Base-by-base conservation (phyloP, 2,329 filamentous ascomycete species). In the Colletotrichum lini region DNA sequence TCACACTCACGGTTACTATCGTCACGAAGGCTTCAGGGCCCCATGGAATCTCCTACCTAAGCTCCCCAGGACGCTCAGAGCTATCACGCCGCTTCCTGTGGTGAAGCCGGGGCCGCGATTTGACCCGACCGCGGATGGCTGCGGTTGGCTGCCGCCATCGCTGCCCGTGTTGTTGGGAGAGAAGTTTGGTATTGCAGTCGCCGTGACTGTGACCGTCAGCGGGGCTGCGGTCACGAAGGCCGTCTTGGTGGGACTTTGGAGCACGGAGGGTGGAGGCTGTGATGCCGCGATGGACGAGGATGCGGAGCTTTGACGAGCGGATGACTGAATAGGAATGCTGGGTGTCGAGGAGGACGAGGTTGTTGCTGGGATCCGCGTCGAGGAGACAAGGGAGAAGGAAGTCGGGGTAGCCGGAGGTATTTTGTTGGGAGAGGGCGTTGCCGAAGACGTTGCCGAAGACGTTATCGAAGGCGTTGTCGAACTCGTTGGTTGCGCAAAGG, bases 41-140 rank as follows among this genome's bases (percentile, higher is more conserved):
- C 3, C 21, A 2, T 4, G 8, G 18, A 4, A n/a, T 7, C 5
- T 53, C 40, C 18, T 47, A 54, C 64, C 64, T 38, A 67, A 44
- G 40, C 64, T 47, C 9, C 64, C 64, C 4, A 61, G 7, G 2
- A 66, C 64, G 23, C 64, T 56, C 0, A 61, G 47, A 4, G 49
- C 64, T 18, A 52, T 54, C 4, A 66, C 64, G 21, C 54, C 64
- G 12, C 53, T 26, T 8, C 45, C 45, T 3, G 54, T 66, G n/a
- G 64, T 66, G 5, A 66, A 66, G 3, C 54, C 47, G 10, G 40
- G 30, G 5, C 45, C 54, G 5, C 40, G 21, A 2, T 30, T 65
- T 7, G 50, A 26, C 1, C 38, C 30, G 9, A 49, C 21, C n/a
- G 52, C 42, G 5, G 52, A 57, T 23, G 62, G 62, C 13, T 56